A percentile compares a stretch with the other conserved stretches of the same genome.
These are phyloP conservation scores for Cylindrotheca closterium DNA, from an alignment of 108 stramenopile species.

Conservation along the genomic window DNA sequence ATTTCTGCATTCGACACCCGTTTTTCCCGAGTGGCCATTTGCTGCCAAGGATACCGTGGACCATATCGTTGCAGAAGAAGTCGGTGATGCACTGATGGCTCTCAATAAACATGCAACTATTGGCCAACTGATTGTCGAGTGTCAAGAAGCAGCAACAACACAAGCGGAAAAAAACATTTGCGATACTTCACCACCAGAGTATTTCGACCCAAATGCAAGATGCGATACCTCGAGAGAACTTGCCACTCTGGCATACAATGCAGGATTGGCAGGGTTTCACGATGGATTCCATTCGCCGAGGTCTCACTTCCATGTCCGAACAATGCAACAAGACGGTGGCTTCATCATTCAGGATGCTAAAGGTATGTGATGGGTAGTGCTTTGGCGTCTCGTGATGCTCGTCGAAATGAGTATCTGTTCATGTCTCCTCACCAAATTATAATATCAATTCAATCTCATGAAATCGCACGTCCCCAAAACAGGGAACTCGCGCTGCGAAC, in stretches of 20 bases:
- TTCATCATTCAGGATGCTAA: conserved; percentile 19
- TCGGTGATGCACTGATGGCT: conserved; percentile 22
- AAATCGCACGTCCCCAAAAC: not conserved
- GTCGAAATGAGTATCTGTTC: too few species aligned
- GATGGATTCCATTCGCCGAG: conserved; percentile 24
- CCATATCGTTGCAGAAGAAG: conserved; percentile 19
- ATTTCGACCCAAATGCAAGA: not conserved
- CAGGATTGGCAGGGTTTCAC: conserved; percentile 8
- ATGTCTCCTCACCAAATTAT: too few species aligned
- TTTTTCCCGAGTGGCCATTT: conserved; percentile 43
- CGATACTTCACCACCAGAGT: not conserved
- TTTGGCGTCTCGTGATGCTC: too few species aligned
- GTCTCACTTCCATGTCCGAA: conserved; percentile 29
- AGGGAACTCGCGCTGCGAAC: conserved; percentile 14
- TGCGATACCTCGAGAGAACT: conserved; percentile 15
- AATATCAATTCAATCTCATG: not conserved
- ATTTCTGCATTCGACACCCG: conserved; percentile 24
- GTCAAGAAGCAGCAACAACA: conserved; percentile 3
- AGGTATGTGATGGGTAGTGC: not conserved
- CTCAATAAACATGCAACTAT: conserved; percentile 12
- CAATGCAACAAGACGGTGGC: conserved; percentile 27
- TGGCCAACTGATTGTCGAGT: conserved; percentile 1
- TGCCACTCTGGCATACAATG: not conserved
- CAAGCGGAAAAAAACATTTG: not conserved
- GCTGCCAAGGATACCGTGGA: conserved; percentile 23